A percentile compares a stretch with the other conserved stretches of the same genome.
These are phyloP conservation scores for Lipomyces yamanashiensis DNA, from an alignment of 805 yeast species.

Conservation along the genomic window DNA sequence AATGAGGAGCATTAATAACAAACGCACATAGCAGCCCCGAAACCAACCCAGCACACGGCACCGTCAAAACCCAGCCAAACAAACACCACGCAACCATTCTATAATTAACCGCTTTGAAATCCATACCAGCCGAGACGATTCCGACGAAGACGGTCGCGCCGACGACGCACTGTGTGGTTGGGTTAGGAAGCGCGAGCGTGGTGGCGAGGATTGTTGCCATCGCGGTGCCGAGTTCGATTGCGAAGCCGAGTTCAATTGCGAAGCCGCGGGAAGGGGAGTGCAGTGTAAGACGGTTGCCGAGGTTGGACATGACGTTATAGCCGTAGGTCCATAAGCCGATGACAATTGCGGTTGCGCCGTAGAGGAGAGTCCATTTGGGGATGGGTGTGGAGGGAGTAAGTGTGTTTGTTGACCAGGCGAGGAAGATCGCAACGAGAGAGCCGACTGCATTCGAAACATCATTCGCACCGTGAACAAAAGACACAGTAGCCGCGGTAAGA, in stretches of 20 bases:
- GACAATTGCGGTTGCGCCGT: constrained; percentile 67
- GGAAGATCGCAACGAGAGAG: constrained; percentile 68
- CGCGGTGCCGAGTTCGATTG: constrained; percentile 79
- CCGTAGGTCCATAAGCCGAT: constrained; percentile 75
- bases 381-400: constrained; percentile 56
- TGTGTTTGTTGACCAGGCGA: constrained; percentile 59
- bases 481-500: constrained; percentile 76
- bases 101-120: constrained; percentile 70
- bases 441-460: constrained; percentile 81
- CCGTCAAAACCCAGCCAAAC: constrained; percentile 71
- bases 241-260: constrained; percentile 73
- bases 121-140: constrained; percentile 59
- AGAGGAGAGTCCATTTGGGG: constrained; percentile 73
- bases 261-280: constrained; percentile 82
- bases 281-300: constrained; percentile 74
- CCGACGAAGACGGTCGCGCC: constrained; percentile 81
- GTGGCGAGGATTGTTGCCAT: constrained; percentile 76
- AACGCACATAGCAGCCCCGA: constrained; percentile 70
- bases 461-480: constrained; percentile 82
- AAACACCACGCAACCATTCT: constrained; percentile 74
- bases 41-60: constrained; percentile 75
- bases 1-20: constrained; percentile 65
- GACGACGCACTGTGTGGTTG: constrained; percentile 78
- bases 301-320: constrained; percentile 66
- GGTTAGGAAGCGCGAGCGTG: constrained; percentile 69